A percentile compares a stretch with the other conserved stretches of the same genome.
These are phyloP conservation scores for Juglanconis sp. DNA, from an alignment of 2,329 filamentous ascomycete genomes.

Conservation along the genomic window DNA sequence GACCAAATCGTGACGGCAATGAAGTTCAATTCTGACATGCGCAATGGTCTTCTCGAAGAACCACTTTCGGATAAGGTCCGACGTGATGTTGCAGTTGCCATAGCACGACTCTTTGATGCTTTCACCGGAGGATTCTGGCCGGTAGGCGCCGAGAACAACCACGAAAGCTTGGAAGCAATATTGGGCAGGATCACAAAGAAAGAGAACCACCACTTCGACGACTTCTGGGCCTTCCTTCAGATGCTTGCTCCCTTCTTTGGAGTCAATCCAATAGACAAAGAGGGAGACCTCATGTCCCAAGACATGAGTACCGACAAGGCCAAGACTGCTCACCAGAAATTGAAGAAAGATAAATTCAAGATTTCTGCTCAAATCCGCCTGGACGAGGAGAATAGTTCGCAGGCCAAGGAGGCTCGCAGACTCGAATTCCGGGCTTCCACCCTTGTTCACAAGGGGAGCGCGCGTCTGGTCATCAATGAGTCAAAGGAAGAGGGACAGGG, in stretches of 20 bases:
- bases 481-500: conserved; percentile 58
- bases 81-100: neutral
- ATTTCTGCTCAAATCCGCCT: conserved; percentile 51
- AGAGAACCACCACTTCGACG: neutral
- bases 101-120: conserved; percentile 10
- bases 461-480: conserved; percentile 63
- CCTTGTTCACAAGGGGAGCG: conserved; percentile 41
- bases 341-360: conserved; percentile 46
- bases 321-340: conserved; percentile 40
- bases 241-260: conserved; percentile 5
- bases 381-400: conserved; percentile 50
- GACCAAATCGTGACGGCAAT: neutral
- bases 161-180: neutral
- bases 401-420: conserved; percentile 46
- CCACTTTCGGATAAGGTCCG: neutral
- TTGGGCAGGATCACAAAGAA: conserved; percentile 12
- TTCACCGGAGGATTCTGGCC: neutral
- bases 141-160: neutral
- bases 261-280: neutral
- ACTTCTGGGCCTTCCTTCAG: conserved; percentile 8
- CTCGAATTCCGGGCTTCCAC: conserved; percentile 42
- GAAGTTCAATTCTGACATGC: neutral
- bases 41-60: neutral
- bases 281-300: neutral
- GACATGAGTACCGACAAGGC: conserved; percentile 28